A percentile compares a stretch with the other conserved stretches of the same genome.
Conservation (phyloP, 2,329 filamentous ascomycete genomes). For the Tolypocladium capitatum region DNA sequence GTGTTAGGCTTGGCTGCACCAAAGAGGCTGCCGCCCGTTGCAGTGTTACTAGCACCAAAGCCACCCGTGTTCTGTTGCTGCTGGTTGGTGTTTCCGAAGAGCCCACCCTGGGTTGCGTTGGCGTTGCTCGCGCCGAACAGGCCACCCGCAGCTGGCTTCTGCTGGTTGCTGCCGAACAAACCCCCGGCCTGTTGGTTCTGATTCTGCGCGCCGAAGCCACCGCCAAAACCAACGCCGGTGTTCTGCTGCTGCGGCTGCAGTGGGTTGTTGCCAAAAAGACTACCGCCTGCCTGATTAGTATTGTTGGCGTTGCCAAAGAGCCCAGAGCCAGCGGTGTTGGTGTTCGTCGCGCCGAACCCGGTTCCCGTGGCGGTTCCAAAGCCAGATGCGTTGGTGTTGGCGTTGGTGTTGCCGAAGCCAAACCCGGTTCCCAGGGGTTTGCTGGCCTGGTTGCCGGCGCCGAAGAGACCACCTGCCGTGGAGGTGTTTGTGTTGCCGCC, state of each 20-base stretch:
- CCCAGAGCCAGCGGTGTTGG: constrained; percentile 14
- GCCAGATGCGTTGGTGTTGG: constrained; percentile 9
- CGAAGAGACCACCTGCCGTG: constrained; percentile 27
- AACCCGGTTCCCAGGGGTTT: constrained; percentile 24
- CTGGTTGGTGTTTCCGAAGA: constrained; percentile 30
- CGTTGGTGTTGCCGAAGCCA: constrained; percentile 28
- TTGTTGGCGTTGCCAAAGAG: constrained; percentile 27
- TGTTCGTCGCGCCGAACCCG: constrained; percentile 21
- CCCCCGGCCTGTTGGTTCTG: constrained; percentile 20
- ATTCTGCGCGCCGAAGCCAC: constrained; percentile 23
- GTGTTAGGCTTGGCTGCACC: constrained; percentile 21
- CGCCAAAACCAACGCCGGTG: constrained; percentile 12
- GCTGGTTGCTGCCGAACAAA: constrained; percentile 32
- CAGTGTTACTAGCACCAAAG: constrained; percentile 15
- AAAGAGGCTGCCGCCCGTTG: constrained; percentile 24
- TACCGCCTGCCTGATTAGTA: constrained; percentile 22
- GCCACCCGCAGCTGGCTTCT: constrained; percentile 21
- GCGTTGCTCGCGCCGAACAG: constrained; percentile 19
- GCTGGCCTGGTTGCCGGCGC: constrained; percentile 20
- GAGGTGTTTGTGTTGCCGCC: constrained; percentile 12
- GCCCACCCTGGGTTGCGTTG: constrained; percentile 22
- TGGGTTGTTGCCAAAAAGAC: constrained; percentile 29
- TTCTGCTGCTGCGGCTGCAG: constrained; percentile 18
- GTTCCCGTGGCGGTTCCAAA: constrained; percentile 12
- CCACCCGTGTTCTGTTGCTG: constrained; percentile 27